Base-by-base conservation (phyloP, 1,284 basidiomycete genomes). In the Paramarasmius palmivorus region DNA sequence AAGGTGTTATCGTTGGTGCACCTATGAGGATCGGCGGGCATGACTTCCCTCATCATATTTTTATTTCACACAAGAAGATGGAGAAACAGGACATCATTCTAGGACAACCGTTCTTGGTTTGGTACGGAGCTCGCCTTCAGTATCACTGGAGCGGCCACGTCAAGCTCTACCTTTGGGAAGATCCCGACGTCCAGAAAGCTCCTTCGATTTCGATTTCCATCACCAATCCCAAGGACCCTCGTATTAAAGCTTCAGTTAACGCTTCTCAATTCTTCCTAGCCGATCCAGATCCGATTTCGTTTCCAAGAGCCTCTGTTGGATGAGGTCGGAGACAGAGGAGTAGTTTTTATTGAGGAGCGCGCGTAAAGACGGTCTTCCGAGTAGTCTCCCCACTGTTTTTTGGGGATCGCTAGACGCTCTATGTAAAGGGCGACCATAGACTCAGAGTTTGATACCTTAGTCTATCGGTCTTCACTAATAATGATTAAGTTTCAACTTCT, bases 401-500 rank as follows among this genome's bases (percentile, higher is more conserved):
- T 22, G 45, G 29, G 34, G 45, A 32, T 47, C 45, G 17, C 22
- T 47, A 17, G 5, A 47, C 4, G 45, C 26, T 17, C 29, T 47
- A 10, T n/a, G 4, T 47, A 19, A 12, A 26, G n/a, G 29, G 29
- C 29, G 45, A 26, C n/a, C 20, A n/a, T n/a, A n/a, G 56, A 53
- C 41, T 57, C 23, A 20, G 61, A 51, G 54, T 59, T 55, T 41
- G 52, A 53, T 50, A 59, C 35, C 9, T 50, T 61, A 25, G 48
- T 51, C 26, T 17, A 55, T 48, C n/a, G n/a, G 3, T 58, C 19
- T 42, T 54, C 7, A 61, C 61, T 12, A 56, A 57, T 23, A 29
- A 57, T 4, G 41, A 44, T 0, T 64, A 58, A 41, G 60, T 65
- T 26, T 40, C 49, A n/a, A n/a, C 10, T 63, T 1, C 44, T 62